A percentile compares a stretch with the other conserved stretches of the same genome.
These are phyloP conservation scores for Pleurotus platypus DNA, from an alignment of 768 basidiomycete species.

Conservation along the genomic window DNA sequence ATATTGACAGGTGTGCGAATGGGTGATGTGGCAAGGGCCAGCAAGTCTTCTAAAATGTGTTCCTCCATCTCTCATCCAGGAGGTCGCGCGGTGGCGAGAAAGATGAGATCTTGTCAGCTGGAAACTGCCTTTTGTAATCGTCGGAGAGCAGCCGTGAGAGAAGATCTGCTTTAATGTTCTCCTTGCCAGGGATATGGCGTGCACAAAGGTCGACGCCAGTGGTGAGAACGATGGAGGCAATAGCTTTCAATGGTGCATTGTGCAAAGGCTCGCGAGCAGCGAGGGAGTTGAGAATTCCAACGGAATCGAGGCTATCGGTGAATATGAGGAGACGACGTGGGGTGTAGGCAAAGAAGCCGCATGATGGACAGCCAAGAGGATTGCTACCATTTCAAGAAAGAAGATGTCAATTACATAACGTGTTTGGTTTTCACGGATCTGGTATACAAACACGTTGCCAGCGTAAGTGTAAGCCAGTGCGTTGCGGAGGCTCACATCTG, in stretches of 20 bases:
- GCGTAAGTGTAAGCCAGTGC: conserved; percentile 13
- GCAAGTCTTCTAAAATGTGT: no score
- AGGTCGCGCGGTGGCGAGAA: conserved; percentile 15
- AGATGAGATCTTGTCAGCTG: conserved; percentile 14
- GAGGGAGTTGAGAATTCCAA: conserved; percentile 14
- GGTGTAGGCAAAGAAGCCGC: conserved; percentile 10
- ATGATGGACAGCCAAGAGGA: conserved; percentile 18
- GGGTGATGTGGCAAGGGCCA: no score
- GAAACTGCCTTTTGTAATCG: conserved; percentile 11
- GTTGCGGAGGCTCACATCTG: conserved; percentile 14
- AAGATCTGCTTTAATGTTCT: conserved; percentile 13
- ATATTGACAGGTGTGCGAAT: no score
- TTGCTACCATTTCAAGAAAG: conserved; percentile 19
- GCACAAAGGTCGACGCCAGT: conserved; percentile 15
- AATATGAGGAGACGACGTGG: conserved; percentile 14
- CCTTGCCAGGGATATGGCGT: conserved; percentile 14
- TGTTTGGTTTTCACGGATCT: neutral
- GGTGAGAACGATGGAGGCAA: conserved; percentile 11
- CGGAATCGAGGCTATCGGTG: conserved; percentile 18
- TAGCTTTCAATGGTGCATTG: conserved; percentile 10
- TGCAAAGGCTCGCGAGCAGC: conserved; percentile 4
- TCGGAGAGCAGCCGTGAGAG: conserved; percentile 14
- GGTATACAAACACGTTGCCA: conserved; percentile 13
- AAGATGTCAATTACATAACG: conserved; percentile 17
- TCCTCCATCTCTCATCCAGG: conserved; percentile 14